These are phyloP conservation scores for Hordeum marinum DNA, from an alignment of 176 grass and related monocot genomes.

Conservation along the genomic window DNA sequence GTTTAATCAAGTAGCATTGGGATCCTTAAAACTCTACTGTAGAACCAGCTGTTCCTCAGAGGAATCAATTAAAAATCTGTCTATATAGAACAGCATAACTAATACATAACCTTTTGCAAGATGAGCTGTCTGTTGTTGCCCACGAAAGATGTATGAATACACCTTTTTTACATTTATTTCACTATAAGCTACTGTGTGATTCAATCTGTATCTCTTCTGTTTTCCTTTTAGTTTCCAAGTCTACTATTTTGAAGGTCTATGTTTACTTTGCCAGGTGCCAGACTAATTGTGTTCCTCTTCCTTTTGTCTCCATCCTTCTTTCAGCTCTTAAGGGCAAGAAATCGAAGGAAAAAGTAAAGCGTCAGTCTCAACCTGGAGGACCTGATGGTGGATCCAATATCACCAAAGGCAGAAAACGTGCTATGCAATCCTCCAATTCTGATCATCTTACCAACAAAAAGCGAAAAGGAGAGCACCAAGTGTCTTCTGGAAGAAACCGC, in stretches of 20 bases:
- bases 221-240: background rate
- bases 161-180: background rate
- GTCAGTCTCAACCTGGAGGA: background rate
- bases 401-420: conserved; percentile 25
- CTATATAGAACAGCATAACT: background rate
- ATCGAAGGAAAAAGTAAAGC: conserved; percentile 12
- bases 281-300: background rate
- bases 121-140: background rate
- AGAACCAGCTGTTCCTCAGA: background rate
- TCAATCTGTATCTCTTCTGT: background rate
- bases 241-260: background rate
- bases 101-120: background rate
- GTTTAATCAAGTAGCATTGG: background rate
- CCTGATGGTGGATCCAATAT: conserved; percentile 7
- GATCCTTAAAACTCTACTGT: background rate
- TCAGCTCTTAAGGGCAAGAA: conserved; percentile 38
- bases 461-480: conserved; percentile 22
- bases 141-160: background rate
- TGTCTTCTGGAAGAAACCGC: background rate
- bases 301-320: background rate
- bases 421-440: conserved; percentile 18
- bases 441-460: conserved; percentile 25
- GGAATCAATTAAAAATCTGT: background rate
- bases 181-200: background rate
- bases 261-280: background rate